A percentile compares a stretch with the other conserved stretches of the same genome.
These are phyloP conservation scores for Fallopia convolvulus DNA, from an alignment of 148 eudicot genomes.

Conservation along the genomic window DNA sequence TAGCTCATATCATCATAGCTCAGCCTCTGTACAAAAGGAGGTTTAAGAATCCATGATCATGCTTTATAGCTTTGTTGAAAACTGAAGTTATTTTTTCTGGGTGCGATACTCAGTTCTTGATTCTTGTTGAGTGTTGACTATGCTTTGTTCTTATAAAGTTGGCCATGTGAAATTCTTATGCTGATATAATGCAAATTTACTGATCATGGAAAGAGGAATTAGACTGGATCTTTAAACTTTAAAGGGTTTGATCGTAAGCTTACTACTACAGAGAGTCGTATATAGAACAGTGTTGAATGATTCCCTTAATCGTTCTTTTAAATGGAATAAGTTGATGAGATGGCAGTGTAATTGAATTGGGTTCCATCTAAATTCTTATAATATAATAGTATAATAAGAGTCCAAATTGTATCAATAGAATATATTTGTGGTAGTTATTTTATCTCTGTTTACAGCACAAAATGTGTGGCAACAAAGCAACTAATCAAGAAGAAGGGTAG, in stretches of 20 bases:
- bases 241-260: too few species aligned
- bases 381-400: neutral
- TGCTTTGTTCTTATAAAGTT: neutral
- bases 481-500: neutral
- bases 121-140: neutral
- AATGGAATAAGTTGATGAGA: neutral
- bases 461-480: slow-evolving; percentile 1
- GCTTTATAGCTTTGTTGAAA: neutral
- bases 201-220: neutral
- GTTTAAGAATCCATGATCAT: neutral
- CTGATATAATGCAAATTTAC: neutral
- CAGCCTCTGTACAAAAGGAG: neutral
- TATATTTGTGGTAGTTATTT: neutral
- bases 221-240: neutral
- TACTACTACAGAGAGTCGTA: neutral
- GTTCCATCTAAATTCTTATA: neutral
- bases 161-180: neutral
- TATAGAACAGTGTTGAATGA: neutral
- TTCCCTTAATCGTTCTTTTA: neutral
- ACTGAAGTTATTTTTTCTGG: neutral
- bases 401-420: neutral
- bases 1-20: neutral
- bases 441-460: neutral
- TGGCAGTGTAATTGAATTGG: neutral
- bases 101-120: neutral